These are phyloP conservation scores for Neurospora sp. DNA, from an alignment of 2,329 filamentous ascomycete species.

Conservation along the genomic window DNA sequence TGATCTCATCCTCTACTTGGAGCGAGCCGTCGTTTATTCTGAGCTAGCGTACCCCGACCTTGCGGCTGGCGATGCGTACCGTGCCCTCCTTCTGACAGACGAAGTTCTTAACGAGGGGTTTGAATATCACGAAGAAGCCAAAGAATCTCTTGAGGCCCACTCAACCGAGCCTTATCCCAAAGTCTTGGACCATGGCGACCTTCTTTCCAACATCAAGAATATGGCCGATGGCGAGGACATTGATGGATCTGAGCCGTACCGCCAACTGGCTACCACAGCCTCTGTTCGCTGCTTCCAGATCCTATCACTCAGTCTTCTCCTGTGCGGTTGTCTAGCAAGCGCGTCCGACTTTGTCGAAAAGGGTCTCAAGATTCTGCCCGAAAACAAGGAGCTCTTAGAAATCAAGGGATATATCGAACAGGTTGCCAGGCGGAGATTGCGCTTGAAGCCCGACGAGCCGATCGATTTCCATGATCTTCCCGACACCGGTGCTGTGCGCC, in stretches of 20 bases:
- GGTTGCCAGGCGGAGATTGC: constrained; percentile 39
- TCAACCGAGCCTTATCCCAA: constrained; percentile 28
- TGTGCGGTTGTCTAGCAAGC: constrained; percentile 60
- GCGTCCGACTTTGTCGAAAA: constrained; percentile 55
- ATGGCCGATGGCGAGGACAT: constrained; percentile 24
- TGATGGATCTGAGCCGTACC: constrained; percentile 24
- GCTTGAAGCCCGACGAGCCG: constrained; percentile 32
- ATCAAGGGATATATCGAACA: constrained; percentile 43
- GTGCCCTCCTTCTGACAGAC: constrained; percentile 77
- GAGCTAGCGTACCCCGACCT: constrained; percentile 80
- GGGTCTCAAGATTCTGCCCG: constrained; percentile 44
- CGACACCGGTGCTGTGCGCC: constrained; percentile 58
- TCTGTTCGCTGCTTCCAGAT: constrained; percentile 51
- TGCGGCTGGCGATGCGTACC: constrained; percentile 81
- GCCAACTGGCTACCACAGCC: constrained; percentile 35
- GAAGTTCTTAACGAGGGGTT: constrained; percentile 68
- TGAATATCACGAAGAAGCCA: constrained; percentile 67
- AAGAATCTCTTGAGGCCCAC: constrained; percentile 39
- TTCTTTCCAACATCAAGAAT: constrained; percentile 26
- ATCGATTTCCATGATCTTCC: constrained; percentile 49
- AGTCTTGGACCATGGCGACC: constrained; percentile 35
- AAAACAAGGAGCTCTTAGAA: constrained; percentile 45
- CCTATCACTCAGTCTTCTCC: constrained; percentile 45
- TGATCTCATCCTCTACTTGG: constrained; percentile 54
- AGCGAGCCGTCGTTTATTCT: constrained; percentile 61